Evolutionary conservation across 2,329 filamentous ascomycete species (phyloP), one percentile per base, ranked within the genome.

Genomic region (Dothideomycetes sp.): DNA sequence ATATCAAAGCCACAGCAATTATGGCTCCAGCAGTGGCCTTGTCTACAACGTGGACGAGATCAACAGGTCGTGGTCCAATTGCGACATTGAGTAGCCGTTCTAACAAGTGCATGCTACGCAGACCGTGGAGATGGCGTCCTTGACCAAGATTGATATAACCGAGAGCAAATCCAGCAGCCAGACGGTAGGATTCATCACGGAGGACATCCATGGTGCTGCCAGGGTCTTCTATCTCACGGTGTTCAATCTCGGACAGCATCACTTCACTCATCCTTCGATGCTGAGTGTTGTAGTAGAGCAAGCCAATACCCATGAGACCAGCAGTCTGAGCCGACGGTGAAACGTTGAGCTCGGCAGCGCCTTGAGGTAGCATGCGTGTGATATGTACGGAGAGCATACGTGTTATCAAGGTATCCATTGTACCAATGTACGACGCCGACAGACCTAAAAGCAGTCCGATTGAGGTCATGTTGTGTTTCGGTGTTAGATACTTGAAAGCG

Each of bases 381-480:
- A 96, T 87, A 60, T 98, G 91, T 1, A 98, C 89, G 3, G 91
- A 98, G 3, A 98, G 69, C 29, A 98, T 69, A 17, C 91, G 79
- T 7, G 91, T 96, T 45, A 96, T 89, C 19, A 95, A 71, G 2
- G 85, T 91, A 58, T 98, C 91, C 89, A 96, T 96, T 2, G 88
- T 96, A 1, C 93, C 91, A 49, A 95, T 72, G 56, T 94, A 94
- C 1, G 91, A 96, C 18, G 85, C 91, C 7, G 91, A 88, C 14
- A 98, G 69, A 1, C 91, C 91, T 1, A 98, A 70, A 3, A 98
- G 70, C n/a, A 98, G 69, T 8, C 91, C 91, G 40, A 98, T 89
- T 1, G 91, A 96, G 17, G 91, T 96, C 91, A 98, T 98, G 18
- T 88, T 94, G 60, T 98, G 93, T 55, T 98, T 98, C 1, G 91